These are phyloP conservation scores for Phytophthora hibernalis DNA, from an alignment of 352 stramenopile species.

Conservation along the genomic window DNA sequence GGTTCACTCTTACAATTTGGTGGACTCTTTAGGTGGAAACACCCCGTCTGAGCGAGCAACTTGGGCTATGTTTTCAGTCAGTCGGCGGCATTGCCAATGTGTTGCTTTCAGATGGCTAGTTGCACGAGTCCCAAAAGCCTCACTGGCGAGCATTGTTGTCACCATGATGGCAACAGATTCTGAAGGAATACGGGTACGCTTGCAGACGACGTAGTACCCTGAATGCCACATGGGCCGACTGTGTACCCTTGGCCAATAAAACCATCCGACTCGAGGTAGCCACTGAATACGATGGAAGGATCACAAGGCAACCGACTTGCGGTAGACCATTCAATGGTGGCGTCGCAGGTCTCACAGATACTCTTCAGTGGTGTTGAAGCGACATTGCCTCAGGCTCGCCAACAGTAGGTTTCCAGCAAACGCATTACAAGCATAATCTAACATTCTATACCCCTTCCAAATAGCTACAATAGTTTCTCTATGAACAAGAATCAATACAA, in stretches of 20 bases:
- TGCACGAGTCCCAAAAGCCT: neutral
- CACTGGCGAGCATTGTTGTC: neutral
- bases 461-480: neutral
- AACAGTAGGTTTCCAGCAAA: constrained; percentile 7
- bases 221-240: too few relatives aligned
- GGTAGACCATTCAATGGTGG: too few relatives aligned
- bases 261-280: too few relatives aligned
- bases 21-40: too few relatives aligned
- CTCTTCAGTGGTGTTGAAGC: neutral
- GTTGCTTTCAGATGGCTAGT: too few relatives aligned
- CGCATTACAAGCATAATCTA: neutral
- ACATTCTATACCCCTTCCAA: neutral
- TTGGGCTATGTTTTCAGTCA: too few relatives aligned
- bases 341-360: neutral
- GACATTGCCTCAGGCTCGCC: neutral
- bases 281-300: neutral
- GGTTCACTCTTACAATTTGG: too few relatives aligned
- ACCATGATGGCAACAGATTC: too few relatives aligned
- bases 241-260: too few relatives aligned
- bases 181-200: too few relatives aligned
- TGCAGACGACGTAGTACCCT: too few relatives aligned
- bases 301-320: neutral
- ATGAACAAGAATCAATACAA: neutral
- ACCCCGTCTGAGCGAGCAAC: neutral
- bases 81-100: too few relatives aligned